phyloP scores from a whole-genome alignment of 345 rosid species.

The Orychophragmus violaceus region DNA sequence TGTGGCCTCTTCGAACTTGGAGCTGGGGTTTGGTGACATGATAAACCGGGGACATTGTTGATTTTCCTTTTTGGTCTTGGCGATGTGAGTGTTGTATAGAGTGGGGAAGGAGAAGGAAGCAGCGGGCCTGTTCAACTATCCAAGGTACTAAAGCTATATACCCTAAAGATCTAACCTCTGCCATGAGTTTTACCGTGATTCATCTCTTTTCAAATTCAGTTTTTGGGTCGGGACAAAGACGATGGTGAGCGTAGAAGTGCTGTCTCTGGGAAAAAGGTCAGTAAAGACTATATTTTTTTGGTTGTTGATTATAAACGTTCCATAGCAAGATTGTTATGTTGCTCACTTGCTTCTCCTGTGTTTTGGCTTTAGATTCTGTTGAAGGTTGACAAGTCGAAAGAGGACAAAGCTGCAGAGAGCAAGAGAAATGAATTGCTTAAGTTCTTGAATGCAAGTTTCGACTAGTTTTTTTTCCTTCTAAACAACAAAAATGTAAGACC shows the following conservation, averaged over 20 bases:
- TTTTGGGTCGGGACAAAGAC: conserved; percentile 67
- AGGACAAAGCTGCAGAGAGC: conserved; percentile 87
- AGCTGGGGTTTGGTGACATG: conserved; percentile 91
- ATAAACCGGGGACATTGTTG: conserved; percentile 49
- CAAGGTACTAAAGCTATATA: conserved; percentile 41
- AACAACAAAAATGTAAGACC: conserved; percentile 15
- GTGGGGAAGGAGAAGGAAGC: conserved; percentile 61
- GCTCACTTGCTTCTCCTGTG: background rate
- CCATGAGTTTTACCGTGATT: background rate
- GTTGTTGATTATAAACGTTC: background rate
- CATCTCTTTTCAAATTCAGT: conserved; percentile 36
- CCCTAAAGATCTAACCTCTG: background rate
- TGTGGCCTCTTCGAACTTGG: conserved; percentile 95
- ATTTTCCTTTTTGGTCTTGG: conserved; percentile 46
- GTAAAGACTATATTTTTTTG: background rate
- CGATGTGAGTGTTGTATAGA: conserved; percentile 76
- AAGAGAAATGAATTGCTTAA: conserved; percentile 87
- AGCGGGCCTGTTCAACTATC: conserved; percentile 92
- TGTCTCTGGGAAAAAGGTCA: conserved; percentile 93
- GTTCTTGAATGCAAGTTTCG: conserved; percentile 94
- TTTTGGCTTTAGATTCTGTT: conserved; percentile 55
- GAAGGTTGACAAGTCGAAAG: conserved; percentile 91
- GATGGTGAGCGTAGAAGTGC: conserved; percentile 89
- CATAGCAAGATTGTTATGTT: background rate
- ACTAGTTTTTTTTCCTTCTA: conserved; percentile 38